These are phyloP conservation scores for Croton setiger DNA, from an alignment of 441 rosid genomes.

Conservation along the genomic window DNA sequence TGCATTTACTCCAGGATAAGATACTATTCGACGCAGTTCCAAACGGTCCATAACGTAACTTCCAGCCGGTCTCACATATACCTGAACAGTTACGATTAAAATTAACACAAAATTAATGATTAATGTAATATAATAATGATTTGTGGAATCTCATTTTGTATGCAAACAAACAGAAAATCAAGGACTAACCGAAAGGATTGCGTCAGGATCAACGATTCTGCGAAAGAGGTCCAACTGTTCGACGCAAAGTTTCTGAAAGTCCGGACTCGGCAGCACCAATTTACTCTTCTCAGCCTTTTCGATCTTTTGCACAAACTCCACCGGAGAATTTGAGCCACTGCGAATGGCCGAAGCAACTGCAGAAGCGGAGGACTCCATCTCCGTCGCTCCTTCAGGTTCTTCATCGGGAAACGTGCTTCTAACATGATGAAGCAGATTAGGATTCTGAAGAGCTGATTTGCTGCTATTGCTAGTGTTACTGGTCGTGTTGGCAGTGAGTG, in stretches of 20 bases:
- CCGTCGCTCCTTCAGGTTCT: conserved; percentile 24
- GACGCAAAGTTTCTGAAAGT: conserved; percentile 71
- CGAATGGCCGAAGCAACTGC: conserved; percentile 75
- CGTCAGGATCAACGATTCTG: conserved; percentile 60
- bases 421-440: conserved; percentile 40
- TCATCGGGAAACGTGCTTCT: conserved; percentile 36
- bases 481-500: conserved; percentile 4
- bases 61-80: conserved; percentile 68
- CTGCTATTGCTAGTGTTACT: background rate
- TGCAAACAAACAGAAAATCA: conserved; percentile 2
- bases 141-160: background rate
- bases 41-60: conserved; percentile 90
- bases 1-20: conserved; percentile 42
- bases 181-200: conserved; percentile 56
- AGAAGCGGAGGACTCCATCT: conserved; percentile 60
- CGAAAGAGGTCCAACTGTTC: conserved; percentile 82
- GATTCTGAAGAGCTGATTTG: conserved; percentile 17
- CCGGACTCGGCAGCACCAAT: conserved; percentile 68
- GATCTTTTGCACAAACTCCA: conserved; percentile 60
- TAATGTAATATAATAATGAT: background rate
- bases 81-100: background rate
- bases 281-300: conserved; percentile 53
- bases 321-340: conserved; percentile 59
- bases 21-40: conserved; percentile 71
- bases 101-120: background rate